Base-by-base conservation (phyloP, 345 rosid genomes). In the Cochlearia excelsa region DNA sequence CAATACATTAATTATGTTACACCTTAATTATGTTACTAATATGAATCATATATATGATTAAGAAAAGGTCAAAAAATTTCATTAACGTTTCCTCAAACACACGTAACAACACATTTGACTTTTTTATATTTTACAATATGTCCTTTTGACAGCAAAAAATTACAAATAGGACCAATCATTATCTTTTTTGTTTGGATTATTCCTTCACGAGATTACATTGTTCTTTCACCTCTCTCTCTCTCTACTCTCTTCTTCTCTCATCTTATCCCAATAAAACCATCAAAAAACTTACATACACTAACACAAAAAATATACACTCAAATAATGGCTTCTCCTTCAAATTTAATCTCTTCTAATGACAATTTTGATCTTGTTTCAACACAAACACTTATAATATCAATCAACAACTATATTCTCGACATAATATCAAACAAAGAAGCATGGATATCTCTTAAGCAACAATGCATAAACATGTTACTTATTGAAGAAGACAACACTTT, bases 391-490 rank as follows among this genome's bases (percentile, higher is more conserved):
- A 78, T 82, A 1, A 7, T 33, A 61, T 73, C 78, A 1, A 71
- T 91, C 78, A 84, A 78, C 31, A 52, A 67, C 11, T 75, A 59
- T 65, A 53, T 86, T 48, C 69, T 56, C 33, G 53, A 60, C 16
- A 50, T 83, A 56, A 37, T 81, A 41, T 54, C 73, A 4, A 35
- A 73, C 11, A 6, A 42, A 2, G 51, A 65, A 45, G 67, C 67
- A 34, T 78, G 96, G 92, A 35, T 34, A 35, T 46, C 47, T 1
- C 38, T 80, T 30, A 82, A 83, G 64, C 51, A 68, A 28, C 66
- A 54, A 50, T 87, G 91, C 60, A 65, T 51, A 30, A 75, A 77
- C 30, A 61, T 59, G 79, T 60, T 91, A 1, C 56, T 47, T 46
- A 57, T 72, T 40, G 71, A 74, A 42, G 78, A 70, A 62, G 79